Conservation (phyloP, 2,329 filamentous ascomycete genomes). For the Aureobasidium musti region DNA sequence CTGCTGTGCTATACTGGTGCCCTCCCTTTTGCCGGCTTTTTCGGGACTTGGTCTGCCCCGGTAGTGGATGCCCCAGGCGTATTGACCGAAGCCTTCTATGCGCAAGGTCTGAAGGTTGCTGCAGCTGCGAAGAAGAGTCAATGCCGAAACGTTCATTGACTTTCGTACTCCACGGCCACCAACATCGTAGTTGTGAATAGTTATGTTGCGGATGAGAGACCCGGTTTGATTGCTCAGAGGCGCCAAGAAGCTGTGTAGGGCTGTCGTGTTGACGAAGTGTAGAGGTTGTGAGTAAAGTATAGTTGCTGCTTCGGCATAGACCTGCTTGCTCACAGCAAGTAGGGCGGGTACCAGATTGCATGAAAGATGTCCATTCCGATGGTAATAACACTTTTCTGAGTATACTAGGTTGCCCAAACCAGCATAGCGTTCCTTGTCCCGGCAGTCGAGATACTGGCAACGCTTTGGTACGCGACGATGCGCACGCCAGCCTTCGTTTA, state of each 20-base stretch:
- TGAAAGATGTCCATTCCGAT: neutral
- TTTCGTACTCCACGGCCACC: conserved; percentile 10
- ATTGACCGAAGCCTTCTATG: neutral
- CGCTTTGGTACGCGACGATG: conserved; percentile 1
- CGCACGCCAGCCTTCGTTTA: conserved; percentile 9
- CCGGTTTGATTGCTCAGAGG: neutral
- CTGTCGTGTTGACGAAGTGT: conserved; percentile 4
- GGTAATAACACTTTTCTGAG: too few relatives aligned
- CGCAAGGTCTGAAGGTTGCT: neutral
- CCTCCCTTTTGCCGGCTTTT: neutral
- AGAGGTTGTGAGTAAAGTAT: conserved; percentile 23
- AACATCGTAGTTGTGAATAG: neutral
- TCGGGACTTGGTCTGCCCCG: neutral
- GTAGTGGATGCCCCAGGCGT: neutral
- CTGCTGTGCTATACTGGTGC: neutral
- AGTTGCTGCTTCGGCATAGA: conserved; percentile 9
- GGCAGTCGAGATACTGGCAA: neutral
- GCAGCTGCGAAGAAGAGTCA: conserved; percentile 16
- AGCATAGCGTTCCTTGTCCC: neutral
- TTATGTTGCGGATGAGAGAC: conserved; percentile 2
- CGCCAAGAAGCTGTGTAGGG: conserved; percentile 9
- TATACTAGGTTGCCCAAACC: neutral
- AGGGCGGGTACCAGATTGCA: neutral
- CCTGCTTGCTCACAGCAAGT: conserved; percentile 8
- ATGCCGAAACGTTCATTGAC: conserved; percentile 16